Percentiles rank a stretch among this genome's conserved stretches.
Conservation (phyloP, 768 basidiomycete genomes). For the Lactarius hengduanensis region DNA sequence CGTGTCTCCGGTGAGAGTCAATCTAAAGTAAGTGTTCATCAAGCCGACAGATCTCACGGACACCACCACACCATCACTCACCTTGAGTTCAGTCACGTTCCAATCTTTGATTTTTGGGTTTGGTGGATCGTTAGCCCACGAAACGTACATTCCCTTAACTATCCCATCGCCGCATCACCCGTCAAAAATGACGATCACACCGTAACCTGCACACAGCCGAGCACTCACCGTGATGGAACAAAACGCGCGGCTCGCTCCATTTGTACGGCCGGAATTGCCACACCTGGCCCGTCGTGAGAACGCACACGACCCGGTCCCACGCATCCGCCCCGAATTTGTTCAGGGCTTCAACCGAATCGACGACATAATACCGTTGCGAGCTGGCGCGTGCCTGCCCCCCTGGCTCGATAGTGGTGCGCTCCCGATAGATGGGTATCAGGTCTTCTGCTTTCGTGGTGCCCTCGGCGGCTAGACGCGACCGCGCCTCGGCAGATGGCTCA, state of each 20-base stretch:
- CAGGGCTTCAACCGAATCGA: constrained; percentile 91
- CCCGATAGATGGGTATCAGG: constrained; percentile 83
- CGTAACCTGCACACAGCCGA: background rate
- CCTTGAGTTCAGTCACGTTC: constrained; percentile 96
- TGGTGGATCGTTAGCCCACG: constrained; percentile 91
- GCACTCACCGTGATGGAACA: constrained; percentile 87
- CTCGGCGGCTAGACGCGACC: constrained; percentile 62
- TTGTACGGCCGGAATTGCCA: constrained; percentile 99
- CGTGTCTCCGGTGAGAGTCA: constrained; percentile 83
- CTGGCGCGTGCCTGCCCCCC: constrained; percentile 57
- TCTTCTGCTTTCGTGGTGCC: constrained; percentile 79
- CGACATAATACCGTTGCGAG: constrained; percentile 68
- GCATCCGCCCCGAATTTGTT: constrained; percentile 90
- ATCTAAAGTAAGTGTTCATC: constrained; percentile 51
- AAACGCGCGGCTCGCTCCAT: constrained; percentile 87
- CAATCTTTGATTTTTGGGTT: constrained; percentile 90
- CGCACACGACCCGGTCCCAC: constrained; percentile 96
- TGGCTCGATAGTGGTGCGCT: constrained; percentile 67
- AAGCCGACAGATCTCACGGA: background rate
- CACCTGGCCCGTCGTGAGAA: constrained; percentile 96
- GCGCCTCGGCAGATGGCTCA: constrained; percentile 73
- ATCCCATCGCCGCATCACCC: background rate
- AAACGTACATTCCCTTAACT: constrained; percentile 96
- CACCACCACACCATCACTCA: constrained; percentile 32
- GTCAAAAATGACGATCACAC: background rate